These are phyloP conservation scores for Cardamine chenopodiifolia DNA, from an alignment of 345 rosid genomes.

Conservation along the genomic window DNA sequence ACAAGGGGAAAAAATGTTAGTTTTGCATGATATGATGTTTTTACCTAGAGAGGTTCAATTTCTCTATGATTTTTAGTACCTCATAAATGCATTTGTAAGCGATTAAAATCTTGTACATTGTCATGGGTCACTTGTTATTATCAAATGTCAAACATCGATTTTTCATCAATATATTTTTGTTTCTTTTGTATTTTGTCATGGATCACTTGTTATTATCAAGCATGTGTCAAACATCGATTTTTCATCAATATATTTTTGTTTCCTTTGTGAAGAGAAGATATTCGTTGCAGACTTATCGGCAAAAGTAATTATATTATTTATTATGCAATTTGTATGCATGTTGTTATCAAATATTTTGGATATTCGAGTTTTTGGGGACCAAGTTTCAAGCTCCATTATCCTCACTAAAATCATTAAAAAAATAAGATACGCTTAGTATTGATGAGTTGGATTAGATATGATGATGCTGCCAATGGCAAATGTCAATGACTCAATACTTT, in stretches of 20 bases:
- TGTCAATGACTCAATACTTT: not conserved
- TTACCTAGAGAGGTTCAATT: not conserved
- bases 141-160: not conserved
- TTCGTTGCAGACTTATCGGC: not conserved
- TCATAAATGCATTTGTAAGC: not conserved
- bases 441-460: constrained; percentile 1
- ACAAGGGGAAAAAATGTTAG: not conserved
- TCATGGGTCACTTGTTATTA: not conserved
- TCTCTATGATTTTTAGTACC: not conserved
- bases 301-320: not conserved
- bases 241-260: not conserved
- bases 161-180: not conserved
- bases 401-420: not conserved
- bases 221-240: not conserved
- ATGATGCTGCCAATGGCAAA: not conserved
- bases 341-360: not conserved
- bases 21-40: not conserved
- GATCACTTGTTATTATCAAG: not conserved
- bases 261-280: not conserved
- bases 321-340: not conserved
- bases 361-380: too few species aligned
- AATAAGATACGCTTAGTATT: not conserved
- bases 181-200: not conserved
- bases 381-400: not conserved
- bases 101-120: not conserved